These are phyloP conservation scores for Curvularia sp. DNA, from an alignment of 2,329 filamentous ascomycete genomes.

Conservation along the genomic window DNA sequence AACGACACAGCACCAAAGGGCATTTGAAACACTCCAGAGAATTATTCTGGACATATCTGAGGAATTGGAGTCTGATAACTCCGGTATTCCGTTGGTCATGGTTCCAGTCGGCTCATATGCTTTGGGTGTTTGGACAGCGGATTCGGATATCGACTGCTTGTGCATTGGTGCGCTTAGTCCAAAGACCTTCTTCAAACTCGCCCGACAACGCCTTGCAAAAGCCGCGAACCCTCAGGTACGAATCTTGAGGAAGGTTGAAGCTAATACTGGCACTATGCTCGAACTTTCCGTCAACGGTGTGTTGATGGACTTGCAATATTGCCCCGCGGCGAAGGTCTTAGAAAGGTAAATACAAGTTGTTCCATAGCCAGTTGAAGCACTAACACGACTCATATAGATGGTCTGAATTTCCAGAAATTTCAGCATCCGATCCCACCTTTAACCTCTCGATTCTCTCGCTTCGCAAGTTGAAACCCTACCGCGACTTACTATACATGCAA, in stretches of 20 bases:
- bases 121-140: constrained; percentile 65
- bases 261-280: constrained; percentile 68
- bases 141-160: constrained; percentile 70
- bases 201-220: constrained; percentile 61
- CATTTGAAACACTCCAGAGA: constrained; percentile 56
- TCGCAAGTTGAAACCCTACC: constrained; percentile 68
- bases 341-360: constrained; percentile 52
- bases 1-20: constrained; percentile 50
- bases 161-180: constrained; percentile 69
- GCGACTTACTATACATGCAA: constrained; percentile 67
- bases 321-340: constrained; percentile 63
- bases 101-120: constrained; percentile 71
- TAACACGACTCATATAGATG: constrained; percentile 39
- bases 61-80: constrained; percentile 10
- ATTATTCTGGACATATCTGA: constrained; percentile 49
- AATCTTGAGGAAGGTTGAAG: constrained; percentile 65
- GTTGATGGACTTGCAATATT: constrained; percentile 71
- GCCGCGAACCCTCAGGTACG: constrained; percentile 54
- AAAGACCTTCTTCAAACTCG: constrained; percentile 67
- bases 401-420: constrained; percentile 51
- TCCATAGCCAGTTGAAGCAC: background rate
- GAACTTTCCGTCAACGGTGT: constrained; percentile 66
- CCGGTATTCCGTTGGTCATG: constrained; percentile 57
- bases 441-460: constrained; percentile 63
- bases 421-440: constrained; percentile 62